Evolutionary conservation across 2,329 filamentous ascomycete species (phyloP).

Genomic region (Colletotrichum sp.): DNA sequence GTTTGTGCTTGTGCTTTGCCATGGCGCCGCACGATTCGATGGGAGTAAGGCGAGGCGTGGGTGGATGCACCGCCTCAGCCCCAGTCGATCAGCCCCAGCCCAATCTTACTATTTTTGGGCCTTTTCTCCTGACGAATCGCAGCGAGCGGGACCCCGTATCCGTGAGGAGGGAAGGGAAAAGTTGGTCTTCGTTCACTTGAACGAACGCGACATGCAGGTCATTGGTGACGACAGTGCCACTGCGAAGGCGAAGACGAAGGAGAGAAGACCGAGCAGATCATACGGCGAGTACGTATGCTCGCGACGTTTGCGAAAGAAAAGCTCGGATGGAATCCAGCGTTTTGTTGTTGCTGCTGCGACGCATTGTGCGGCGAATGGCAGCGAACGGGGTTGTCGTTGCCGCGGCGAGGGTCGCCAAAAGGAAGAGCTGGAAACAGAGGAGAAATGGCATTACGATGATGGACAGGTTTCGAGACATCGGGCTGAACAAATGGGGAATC

Average conservation of each 20-base stretch:
- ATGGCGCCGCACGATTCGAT: neutral
- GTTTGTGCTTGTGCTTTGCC: neutral
- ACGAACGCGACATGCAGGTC: neutral
- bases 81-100: constrained; percentile 22
- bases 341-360: neutral
- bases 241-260: neutral
- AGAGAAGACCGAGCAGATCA: neutral
- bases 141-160: neutral
- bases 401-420: neutral
- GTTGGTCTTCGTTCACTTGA: neutral
- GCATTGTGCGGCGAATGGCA: neutral
- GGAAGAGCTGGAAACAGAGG: neutral
- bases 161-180: neutral
- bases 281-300: neutral
- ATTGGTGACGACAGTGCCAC: neutral
- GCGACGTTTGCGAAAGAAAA: neutral
- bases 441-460: neutral
- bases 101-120: constrained; percentile 25
- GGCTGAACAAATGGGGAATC: constrained; percentile 4
- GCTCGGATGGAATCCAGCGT: neutral
- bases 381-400: neutral
- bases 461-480: constrained; percentile 2
- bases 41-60: neutral
- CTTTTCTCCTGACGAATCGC: constrained; percentile 1
- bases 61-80: constrained; percentile 20